phyloP scores from a whole-genome alignment of 2,329 filamentous ascomycete genomes.

The Arthroderma sp. region DNA sequence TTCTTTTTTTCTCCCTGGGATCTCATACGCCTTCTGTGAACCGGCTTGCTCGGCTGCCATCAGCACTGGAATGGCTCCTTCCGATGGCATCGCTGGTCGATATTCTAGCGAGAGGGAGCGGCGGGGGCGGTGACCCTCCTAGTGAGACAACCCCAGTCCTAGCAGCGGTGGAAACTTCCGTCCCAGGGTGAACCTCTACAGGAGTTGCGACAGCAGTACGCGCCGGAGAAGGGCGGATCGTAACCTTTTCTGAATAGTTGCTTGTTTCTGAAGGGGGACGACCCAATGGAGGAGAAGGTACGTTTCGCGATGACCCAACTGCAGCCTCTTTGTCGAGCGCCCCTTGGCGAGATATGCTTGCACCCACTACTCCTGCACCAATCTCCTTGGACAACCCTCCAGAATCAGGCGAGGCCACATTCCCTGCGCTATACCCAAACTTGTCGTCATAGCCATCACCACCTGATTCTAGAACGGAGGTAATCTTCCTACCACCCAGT shows the following conservation, averaged over 20 bases:
- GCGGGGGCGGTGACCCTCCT: constrained; percentile 16
- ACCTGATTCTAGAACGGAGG: constrained; percentile 32
- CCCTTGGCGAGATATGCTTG: not conserved
- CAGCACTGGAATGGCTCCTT: constrained; percentile 28
- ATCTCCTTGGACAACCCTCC: constrained; percentile 15
- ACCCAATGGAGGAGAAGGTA: constrained; percentile 9
- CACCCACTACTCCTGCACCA: constrained; percentile 1
- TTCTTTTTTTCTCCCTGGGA: not conserved
- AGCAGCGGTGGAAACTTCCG: constrained; percentile 10
- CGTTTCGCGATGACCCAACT: constrained; percentile 5
- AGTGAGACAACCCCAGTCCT: constrained; percentile 9
- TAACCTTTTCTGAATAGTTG: constrained; percentile 17
- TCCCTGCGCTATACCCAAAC: constrained; percentile 19
- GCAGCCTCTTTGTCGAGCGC: constrained; percentile 7
- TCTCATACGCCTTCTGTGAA: constrained; percentile 27
- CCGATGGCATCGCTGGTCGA: constrained; percentile 28
- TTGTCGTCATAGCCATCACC: constrained; percentile 33
- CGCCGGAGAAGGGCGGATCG: constrained; percentile 31
- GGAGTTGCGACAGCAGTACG: constrained; percentile 29
- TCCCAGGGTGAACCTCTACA: constrained; percentile 15
- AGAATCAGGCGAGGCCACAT: constrained; percentile 15
- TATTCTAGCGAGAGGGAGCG: constrained; percentile 15
- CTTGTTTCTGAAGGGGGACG: constrained; percentile 11
- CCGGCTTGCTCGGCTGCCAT: constrained; percentile 34
- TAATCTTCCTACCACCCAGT: constrained; percentile 36